Percentiles rank a stretch among this genome's conserved stretches.
Conservation (phyloP, 108 stramenopile species). For the Cyclotella choctawhatcheeana region DNA sequence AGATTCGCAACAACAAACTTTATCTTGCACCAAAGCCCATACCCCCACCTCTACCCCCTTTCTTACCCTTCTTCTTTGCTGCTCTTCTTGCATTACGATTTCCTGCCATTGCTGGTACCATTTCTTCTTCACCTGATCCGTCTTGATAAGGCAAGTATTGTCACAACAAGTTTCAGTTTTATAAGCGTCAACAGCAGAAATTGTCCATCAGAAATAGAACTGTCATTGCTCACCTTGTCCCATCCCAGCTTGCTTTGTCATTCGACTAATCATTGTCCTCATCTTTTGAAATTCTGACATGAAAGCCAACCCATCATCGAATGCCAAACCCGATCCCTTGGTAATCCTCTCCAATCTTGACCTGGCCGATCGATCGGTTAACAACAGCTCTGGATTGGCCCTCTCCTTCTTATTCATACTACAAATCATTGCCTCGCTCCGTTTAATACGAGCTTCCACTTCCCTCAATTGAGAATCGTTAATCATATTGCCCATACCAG, state of each 20-base stretch:
- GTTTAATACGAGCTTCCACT: slow-evolving; percentile 79
- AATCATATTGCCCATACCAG: slow-evolving; percentile 87
- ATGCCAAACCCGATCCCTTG: slow-evolving; percentile 72
- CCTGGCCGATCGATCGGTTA: slow-evolving; percentile 77
- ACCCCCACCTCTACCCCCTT: slow-evolving; percentile 74
- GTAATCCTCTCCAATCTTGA: slow-evolving; percentile 83
- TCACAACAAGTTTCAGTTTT: too few relatives aligned
- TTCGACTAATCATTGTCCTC: slow-evolving; percentile 95
- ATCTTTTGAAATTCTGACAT: slow-evolving; percentile 95
- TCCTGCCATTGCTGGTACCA: slow-evolving; percentile 64
- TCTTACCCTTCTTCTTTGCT: slow-evolving; percentile 87
- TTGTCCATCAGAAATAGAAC: not conserved
- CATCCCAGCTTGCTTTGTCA: slow-evolving; percentile 86
- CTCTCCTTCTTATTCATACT: slow-evolving; percentile 94
- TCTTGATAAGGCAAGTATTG: not conserved
- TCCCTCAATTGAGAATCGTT: slow-evolving; percentile 65
- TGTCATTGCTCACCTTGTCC: slow-evolving; percentile 2
- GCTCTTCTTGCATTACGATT: slow-evolving; percentile 82
- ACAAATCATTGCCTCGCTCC: slow-evolving; percentile 88
- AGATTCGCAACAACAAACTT: too few relatives aligned
- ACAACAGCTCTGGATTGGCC: slow-evolving; percentile 83
- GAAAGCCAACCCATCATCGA: slow-evolving; percentile 80
- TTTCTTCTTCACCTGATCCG: slow-evolving; percentile 32
- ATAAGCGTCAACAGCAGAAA: not conserved
- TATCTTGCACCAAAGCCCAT: slow-evolving; percentile 66